Conservation (phyloP, 495 filamentous ascomycete species). For the Penicillium bovifimosum region DNA sequence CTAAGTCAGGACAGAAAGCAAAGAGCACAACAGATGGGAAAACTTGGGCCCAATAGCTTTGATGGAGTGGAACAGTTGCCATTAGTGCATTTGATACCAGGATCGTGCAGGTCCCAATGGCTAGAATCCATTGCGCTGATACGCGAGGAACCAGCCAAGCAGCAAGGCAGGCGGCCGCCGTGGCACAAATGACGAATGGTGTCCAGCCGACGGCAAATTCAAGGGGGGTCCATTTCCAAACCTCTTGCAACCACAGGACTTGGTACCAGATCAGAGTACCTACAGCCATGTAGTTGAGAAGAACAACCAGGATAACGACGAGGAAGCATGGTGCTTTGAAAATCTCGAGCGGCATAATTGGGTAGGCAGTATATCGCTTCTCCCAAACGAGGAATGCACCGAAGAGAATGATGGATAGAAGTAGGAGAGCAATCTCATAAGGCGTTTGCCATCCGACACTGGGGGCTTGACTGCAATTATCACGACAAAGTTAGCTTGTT, state of each 20-base stretch:
- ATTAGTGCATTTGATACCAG: slow-evolving; percentile 35
- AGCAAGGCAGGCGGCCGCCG: slow-evolving; percentile 34
- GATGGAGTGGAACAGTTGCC: slow-evolving; percentile 44
- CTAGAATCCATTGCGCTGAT: slow-evolving; percentile 48
- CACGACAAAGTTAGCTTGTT: no score
- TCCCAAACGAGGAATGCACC: slow-evolving; percentile 44
- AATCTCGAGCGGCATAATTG: slow-evolving; percentile 48
- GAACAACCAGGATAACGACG: slow-evolving; percentile 42
- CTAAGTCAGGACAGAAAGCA: slow-evolving; percentile 46
- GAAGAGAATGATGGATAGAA: slow-evolving; percentile 38
- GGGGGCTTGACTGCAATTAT: slow-evolving; percentile 52
- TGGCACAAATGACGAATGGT: slow-evolving; percentile 39
- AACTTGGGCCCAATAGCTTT: slow-evolving; percentile 47
- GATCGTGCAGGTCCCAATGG: slow-evolving; percentile 37
- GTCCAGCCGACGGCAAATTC: slow-evolving; percentile 40
- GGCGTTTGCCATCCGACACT: slow-evolving; percentile 43
- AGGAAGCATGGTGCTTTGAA: slow-evolving; percentile 47
- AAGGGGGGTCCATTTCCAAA: slow-evolving; percentile 43
- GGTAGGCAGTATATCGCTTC: slow-evolving; percentile 31
- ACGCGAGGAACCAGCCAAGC: slow-evolving; percentile 46
- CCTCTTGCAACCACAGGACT: slow-evolving; percentile 39
- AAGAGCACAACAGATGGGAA: slow-evolving; percentile 45
- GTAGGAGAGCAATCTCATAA: slow-evolving; percentile 42
- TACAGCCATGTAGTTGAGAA: slow-evolving; percentile 49
- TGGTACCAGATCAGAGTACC: slow-evolving; percentile 48